Percentiles rank a stretch among this genome's conserved stretches.
Conservation (phyloP, 192 early-diverging fungal species). For the Tieghemiomyces parasiticus region DNA sequence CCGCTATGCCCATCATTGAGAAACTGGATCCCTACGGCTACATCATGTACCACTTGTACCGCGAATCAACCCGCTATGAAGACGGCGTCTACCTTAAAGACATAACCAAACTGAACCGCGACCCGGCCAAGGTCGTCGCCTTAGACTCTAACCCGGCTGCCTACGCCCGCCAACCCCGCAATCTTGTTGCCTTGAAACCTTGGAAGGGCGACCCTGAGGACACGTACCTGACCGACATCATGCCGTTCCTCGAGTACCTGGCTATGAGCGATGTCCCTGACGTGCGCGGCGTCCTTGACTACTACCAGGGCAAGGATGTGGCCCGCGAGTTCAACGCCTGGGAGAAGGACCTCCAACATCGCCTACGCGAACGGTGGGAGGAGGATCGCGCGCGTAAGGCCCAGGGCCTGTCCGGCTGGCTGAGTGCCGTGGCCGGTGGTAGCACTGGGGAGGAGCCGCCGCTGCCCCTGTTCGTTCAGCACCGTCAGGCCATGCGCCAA, state of each 20-base stretch:
- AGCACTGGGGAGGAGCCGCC: constrained; percentile 41
- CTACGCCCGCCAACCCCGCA: constrained; percentile 85
- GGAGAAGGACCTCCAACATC: constrained; percentile 47
- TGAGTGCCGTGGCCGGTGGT: constrained; percentile 22
- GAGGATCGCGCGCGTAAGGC: constrained; percentile 35
- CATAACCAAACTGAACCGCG: constrained; percentile 83
- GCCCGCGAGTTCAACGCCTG: constrained; percentile 51
- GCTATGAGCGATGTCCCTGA: constrained; percentile 60
- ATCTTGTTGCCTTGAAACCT: constrained; percentile 65
- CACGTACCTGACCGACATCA: constrained; percentile 62
- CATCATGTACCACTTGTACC: constrained; percentile 76
- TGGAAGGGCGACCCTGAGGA: constrained; percentile 78
- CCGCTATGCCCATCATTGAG: constrained; percentile 70
- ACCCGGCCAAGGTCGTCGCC: constrained; percentile 82
- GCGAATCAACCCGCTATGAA: constrained; percentile 77
- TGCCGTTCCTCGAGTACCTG: constrained; percentile 75
- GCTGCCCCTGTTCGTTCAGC: constrained; percentile 42
- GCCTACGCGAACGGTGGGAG: constrained; percentile 50
- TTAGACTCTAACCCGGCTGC: constrained; percentile 80
- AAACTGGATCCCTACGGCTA: constrained; percentile 84
- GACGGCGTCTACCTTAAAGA: constrained; percentile 81
- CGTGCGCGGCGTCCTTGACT: constrained; percentile 52
- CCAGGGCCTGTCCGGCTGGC: constrained; percentile 39
- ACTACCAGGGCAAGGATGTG: constrained; percentile 50
- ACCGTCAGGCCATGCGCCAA: constrained; percentile 39